phyloP scores from a whole-genome alignment of 805 yeast genomes.

The Saccharomycopsis sp. region DNA sequence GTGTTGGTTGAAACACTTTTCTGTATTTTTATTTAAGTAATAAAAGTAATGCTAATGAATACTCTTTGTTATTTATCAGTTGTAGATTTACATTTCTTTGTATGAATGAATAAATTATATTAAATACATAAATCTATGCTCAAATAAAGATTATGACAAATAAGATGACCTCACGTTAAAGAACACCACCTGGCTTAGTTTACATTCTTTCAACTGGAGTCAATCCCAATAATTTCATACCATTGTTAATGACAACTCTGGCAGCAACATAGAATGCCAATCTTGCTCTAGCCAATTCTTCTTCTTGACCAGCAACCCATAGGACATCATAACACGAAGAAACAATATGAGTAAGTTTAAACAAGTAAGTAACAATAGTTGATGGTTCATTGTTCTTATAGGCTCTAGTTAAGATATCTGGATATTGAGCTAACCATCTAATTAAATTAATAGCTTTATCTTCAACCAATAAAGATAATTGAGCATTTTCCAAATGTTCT shows the following conservation, averaged over 20 bases:
- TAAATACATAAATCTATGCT: not conserved
- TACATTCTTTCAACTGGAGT: conserved; percentile 99
- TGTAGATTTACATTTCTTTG: not conserved
- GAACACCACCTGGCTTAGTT: conserved; percentile 16
- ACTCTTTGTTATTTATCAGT: not conserved
- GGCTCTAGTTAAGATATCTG: conserved; percentile 82
- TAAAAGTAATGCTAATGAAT: not conserved
- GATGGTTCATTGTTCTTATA: conserved; percentile 85
- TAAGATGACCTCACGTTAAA: not conserved
- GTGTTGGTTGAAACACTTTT: conserved; percentile 1
- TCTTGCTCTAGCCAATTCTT: conserved; percentile 81
- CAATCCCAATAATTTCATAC: conserved; percentile 82
- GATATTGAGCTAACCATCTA: conserved; percentile 81
- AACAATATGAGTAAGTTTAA: conserved; percentile 86
- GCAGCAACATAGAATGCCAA: conserved; percentile 87
- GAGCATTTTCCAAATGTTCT: conserved; percentile 40
- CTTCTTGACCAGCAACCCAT: conserved; percentile 95
- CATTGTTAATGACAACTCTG: conserved; percentile 81
- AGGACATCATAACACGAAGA: conserved; percentile 93
- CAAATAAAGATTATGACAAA: not conserved
- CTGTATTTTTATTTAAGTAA: conserved; percentile 4
- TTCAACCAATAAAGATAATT: conserved; percentile 59
- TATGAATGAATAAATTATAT: not conserved
- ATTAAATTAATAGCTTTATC: conserved; percentile 63
- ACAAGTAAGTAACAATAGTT: conserved; percentile 87